Conservation (phyloP, 768 basidiomycete species). For the Baorangia bicolor region DNA sequence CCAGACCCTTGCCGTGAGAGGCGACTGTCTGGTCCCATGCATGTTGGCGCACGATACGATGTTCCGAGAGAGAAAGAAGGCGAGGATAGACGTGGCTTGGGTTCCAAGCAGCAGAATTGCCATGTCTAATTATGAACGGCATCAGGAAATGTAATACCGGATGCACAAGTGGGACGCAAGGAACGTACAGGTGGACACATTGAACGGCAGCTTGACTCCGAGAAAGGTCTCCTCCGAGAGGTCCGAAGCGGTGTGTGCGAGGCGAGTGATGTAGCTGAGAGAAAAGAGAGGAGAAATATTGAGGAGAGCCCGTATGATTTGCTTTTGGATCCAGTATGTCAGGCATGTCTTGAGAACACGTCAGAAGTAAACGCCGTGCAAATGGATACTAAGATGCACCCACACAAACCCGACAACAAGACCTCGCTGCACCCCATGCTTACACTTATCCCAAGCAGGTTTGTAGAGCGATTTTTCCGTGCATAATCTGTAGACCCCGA, state of each 20-base stretch:
- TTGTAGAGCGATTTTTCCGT: constrained; percentile 67
- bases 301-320: constrained; percentile 49
- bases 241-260: constrained; percentile 28
- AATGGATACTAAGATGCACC: constrained; percentile 41
- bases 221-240: constrained; percentile 53
- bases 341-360: constrained; percentile 47
- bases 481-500: constrained; percentile 79
- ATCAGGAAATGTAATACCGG: neutral
- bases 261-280: constrained; percentile 24
- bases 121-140: constrained; percentile 53
- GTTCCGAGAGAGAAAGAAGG: constrained; percentile 82
- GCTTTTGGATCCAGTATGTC: constrained; percentile 71
- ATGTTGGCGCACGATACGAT: constrained; percentile 75
- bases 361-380: neutral
- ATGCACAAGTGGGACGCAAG: neutral
- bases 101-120: constrained; percentile 69
- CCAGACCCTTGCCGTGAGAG: constrained; percentile 76
- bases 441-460: constrained; percentile 85
- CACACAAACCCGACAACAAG: constrained; percentile 64
- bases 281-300: constrained; percentile 30
- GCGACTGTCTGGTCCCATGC: constrained; percentile 81
- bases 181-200: constrained; percentile 62
- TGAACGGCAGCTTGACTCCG: constrained; percentile 65
- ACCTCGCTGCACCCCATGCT: constrained; percentile 72
- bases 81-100: constrained; percentile 73